Evolutionary conservation across 805 yeast species (phyloP), one percentile per base, ranked within the genome.

Genomic region (Wickerhamiella slavikovae): DNA sequence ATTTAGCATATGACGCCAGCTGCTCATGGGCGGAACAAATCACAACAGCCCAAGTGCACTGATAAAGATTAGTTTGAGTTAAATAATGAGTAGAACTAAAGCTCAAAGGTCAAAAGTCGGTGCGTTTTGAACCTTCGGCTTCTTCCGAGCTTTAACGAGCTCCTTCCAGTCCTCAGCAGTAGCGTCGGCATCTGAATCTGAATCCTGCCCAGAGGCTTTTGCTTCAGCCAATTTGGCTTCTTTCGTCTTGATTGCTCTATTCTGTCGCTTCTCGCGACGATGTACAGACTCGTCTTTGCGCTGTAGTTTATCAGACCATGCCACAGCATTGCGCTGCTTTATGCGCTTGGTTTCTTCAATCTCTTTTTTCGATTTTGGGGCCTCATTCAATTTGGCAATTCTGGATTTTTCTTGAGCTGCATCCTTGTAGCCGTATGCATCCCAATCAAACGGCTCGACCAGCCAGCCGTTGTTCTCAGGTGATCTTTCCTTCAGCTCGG

Each of bases 81-180:
- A 29, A 29, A 24, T n/a, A 30, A 14, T 12, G 8, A 24, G 6
- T 13, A n/a, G n/a, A n/a, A n/a, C n/a, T 17, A 17, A 16, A 3
- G 20, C 17, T 31, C 48, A 68, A 35, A 67, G 40, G 42, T 71
- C 82, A 51, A 78, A 78, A 25, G 59, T 55, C 2, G 28, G 21
- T 12, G 11, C 17, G 10, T 6, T 76, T 75, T 42, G 38, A 15
- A 49, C 51, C 48, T 69, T 73, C 38, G 58, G 58, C 49, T 61
- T 68, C 47, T 79, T 83, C 36, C 62, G 69, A 28, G 64, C 64
- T 37, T 67, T 55, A 1, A 85, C 74, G 15, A 73, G 43, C 18
- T 75, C 83, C 52, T 89, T 89, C 98, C 96, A 89, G 52, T 89
- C 96, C 24, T 57, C 64, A n/a, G n/a, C n/a, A n/a, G n/a, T n/a